phyloP scores from a whole-genome alignment of 257 asterid species.

The Solanum paucissectum region DNA sequence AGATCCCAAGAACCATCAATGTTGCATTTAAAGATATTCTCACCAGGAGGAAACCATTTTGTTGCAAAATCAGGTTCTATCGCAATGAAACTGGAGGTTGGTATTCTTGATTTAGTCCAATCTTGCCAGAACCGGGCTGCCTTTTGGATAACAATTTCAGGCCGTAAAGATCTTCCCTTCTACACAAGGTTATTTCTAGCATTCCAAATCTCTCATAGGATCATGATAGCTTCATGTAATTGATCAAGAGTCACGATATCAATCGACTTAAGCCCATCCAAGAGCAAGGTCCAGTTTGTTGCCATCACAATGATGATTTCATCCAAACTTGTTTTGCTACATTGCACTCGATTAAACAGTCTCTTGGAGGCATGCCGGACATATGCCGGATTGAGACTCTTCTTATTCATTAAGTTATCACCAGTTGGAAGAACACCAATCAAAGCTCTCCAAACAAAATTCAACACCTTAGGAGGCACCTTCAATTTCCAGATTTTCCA shows the following conservation, averaged over 20 bases:
- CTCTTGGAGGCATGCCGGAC: not conserved
- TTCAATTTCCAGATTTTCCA: not conserved
- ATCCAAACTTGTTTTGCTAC: not conserved
- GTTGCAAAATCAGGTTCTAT: not conserved
- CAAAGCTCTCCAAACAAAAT: not conserved
- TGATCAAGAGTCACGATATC: not conserved
- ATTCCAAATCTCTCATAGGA: not conserved
- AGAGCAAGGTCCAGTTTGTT: not conserved
- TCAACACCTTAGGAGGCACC: not conserved
- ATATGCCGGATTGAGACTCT: not conserved
- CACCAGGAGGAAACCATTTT: not conserved
- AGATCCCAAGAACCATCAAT: not conserved
- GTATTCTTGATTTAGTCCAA: not conserved
- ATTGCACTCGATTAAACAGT: not conserved
- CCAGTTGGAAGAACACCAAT: not conserved
- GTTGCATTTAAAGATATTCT: not conserved
- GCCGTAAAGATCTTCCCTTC: not conserved
- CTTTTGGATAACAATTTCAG: not conserved
- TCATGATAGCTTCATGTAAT: not conserved
- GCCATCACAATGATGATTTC: not conserved
- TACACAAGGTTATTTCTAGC: not conserved
- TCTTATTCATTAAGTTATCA: not conserved
- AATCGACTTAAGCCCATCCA: not conserved
- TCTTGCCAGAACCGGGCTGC: not conserved
- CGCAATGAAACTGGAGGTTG: not conserved